A percentile compares a stretch with the other conserved stretches of the same genome.
These are phyloP conservation scores for Alternaria sp. DNA, from an alignment of 2,329 filamentous ascomycete species.

Conservation along the genomic window DNA sequence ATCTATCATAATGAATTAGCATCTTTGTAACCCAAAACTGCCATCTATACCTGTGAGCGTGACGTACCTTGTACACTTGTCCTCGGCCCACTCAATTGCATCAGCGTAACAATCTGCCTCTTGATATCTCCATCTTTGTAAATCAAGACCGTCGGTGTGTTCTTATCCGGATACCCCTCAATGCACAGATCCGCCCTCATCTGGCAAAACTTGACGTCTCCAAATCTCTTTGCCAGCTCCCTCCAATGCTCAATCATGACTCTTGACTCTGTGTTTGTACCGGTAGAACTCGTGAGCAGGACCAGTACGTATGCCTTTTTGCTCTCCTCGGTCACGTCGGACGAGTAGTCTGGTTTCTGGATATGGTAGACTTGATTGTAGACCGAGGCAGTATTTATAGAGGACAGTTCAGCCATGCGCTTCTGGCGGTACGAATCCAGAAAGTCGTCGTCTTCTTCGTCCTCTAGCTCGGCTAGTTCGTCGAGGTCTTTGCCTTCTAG, in stretches of 20 bases:
- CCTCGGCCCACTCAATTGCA: conserved; percentile 72
- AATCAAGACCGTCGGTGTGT: conserved; percentile 91
- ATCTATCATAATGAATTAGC: conserved; percentile 55
- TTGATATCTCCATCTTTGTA: conserved; percentile 94
- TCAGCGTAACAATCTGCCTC: conserved; percentile 89
- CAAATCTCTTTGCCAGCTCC: conserved; percentile 82
- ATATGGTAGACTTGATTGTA: conserved; percentile 93
- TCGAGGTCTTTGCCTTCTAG: conserved; percentile 94
- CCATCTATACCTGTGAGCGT: neutral
- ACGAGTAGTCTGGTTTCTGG: conserved; percentile 91
- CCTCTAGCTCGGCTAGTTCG: conserved; percentile 91
- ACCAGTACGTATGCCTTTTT: conserved; percentile 74
- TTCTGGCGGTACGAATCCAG: conserved; percentile 86
- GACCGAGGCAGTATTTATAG: conserved; percentile 76
- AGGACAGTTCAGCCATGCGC: conserved; percentile 82
- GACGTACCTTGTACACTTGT: conserved; percentile 30
- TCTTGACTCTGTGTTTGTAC: conserved; percentile 85
- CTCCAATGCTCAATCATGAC: conserved; percentile 87
- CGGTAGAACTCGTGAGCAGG: conserved; percentile 79
- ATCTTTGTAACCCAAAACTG: neutral
- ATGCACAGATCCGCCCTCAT: conserved; percentile 93
- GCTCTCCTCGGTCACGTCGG: conserved; percentile 91
- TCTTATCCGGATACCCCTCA: conserved; percentile 93
- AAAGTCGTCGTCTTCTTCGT: conserved; percentile 93
- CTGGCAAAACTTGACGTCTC: conserved; percentile 97